Conservation (phyloP, 1,284 basidiomycete genomes). For the Ceratobasidium sp. region DNA sequence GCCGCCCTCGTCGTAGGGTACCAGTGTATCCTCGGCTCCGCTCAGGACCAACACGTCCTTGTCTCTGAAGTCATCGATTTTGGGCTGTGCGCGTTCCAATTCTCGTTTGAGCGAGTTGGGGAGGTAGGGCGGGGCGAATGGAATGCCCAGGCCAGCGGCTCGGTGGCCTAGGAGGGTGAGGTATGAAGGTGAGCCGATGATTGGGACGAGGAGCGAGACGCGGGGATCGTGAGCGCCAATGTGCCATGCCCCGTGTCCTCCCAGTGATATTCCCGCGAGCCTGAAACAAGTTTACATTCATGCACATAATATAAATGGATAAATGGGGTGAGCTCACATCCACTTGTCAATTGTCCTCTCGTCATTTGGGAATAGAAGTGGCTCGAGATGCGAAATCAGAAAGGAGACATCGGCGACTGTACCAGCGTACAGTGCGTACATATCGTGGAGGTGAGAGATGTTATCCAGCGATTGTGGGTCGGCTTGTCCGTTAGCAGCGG, state of each 20-base stretch:
- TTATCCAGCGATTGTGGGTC: slow-evolving; percentile 23
- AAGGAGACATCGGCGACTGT: slow-evolving; percentile 60
- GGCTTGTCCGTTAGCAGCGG: slow-evolving; percentile 51
- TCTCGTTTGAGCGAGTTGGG: slow-evolving; percentile 53
- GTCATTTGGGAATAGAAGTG: slow-evolving; percentile 61
- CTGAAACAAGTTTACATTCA: not conserved
- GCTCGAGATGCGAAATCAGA: slow-evolving; percentile 60
- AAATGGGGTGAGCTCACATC: slow-evolving; percentile 47
- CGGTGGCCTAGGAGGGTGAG: slow-evolving; percentile 54
- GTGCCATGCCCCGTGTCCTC: slow-evolving; percentile 46
- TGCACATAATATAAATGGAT: not conserved
- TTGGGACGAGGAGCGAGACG: slow-evolving; percentile 60
- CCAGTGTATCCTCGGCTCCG: slow-evolving; percentile 54
- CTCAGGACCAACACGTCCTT: slow-evolving; percentile 57
- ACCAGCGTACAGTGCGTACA: slow-evolving; percentile 55
- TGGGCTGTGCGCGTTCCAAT: slow-evolving; percentile 47
- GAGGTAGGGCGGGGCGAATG: slow-evolving; percentile 53
- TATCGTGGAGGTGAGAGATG: slow-evolving; percentile 50
- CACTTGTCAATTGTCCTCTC: slow-evolving; percentile 59
- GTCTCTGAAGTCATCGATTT: slow-evolving; percentile 51
- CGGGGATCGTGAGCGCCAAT: slow-evolving; percentile 55
- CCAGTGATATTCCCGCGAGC: slow-evolving; percentile 32
- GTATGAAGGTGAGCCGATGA: slow-evolving; percentile 64
- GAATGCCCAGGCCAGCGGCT: slow-evolving; percentile 50
- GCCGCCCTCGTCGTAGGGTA: slow-evolving; percentile 51